phyloP scores from a whole-genome alignment of 176 grass and related monocot genomes.

The Carex myosuroides region DNA sequence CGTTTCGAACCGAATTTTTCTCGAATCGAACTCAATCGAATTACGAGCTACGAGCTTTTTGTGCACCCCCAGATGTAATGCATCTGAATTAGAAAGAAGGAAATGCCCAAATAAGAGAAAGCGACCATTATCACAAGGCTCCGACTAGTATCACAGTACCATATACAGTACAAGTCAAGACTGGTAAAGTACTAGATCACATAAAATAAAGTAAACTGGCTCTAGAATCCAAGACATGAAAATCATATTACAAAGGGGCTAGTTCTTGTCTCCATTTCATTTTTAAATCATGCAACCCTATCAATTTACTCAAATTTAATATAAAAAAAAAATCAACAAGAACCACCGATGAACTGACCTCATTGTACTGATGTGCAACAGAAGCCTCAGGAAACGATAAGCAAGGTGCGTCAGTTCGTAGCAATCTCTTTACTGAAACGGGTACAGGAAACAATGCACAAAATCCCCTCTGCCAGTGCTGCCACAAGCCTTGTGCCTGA shows the following conservation, averaged over 20 bases:
- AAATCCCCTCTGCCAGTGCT: conserved; percentile 96
- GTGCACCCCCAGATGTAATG: not conserved
- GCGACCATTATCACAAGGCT: not conserved
- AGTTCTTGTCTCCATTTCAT: not conserved
- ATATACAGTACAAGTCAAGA: not conserved
- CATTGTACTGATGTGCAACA: conserved; percentile 54
- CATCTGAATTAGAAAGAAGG: not conserved
- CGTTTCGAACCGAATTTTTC: no score
- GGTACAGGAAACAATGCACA: conserved; percentile 86
- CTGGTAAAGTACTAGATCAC: not conserved
- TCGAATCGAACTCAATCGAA: no score
- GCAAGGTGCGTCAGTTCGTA: conserved; percentile 60
- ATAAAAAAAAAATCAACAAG: not conserved
- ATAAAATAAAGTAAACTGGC: not conserved
- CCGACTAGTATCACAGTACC: not conserved
- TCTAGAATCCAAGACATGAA: not conserved
- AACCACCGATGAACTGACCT: conserved; percentile 14
- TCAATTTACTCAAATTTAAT: not conserved
- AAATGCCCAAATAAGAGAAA: not conserved
- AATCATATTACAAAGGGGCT: not conserved
- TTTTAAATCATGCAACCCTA: not conserved
- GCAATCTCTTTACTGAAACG: conserved; percentile 78
- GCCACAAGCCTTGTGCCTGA: conserved; percentile 63
- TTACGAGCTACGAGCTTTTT: no score
- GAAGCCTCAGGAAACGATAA: conserved; percentile 55